Evolutionary conservation across 352 stramenopile genomes (phyloP).

Genomic region (Phytophthora syringae): DNA sequence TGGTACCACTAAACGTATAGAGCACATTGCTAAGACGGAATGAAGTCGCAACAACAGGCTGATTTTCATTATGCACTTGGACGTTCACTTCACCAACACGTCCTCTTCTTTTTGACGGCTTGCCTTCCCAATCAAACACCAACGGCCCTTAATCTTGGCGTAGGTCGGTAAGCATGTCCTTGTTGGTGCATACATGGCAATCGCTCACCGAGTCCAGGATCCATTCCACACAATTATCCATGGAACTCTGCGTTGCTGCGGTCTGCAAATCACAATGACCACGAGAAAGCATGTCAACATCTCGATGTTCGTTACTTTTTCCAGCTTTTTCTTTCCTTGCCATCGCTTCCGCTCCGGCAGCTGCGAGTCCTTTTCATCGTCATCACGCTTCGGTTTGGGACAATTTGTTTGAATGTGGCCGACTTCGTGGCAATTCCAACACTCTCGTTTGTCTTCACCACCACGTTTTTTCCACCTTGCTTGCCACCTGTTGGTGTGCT

Average conservation of each 20-base stretch:
- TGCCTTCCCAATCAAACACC: conserved; percentile 19
- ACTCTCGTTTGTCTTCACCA: conserved; percentile 9
- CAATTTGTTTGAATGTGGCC: conserved; percentile 15
- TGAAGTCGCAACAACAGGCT: not conserved
- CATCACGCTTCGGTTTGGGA: not conserved
- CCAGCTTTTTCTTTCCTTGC: not conserved
- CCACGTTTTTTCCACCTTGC: conserved; percentile 3
- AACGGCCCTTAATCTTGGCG: conserved; percentile 8
- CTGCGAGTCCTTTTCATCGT: conserved; percentile 8
- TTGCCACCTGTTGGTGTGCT: not conserved
- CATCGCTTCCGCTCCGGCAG: conserved; percentile 15
- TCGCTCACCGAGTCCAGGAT: not conserved
- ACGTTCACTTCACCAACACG: not conserved
- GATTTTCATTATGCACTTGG: conserved; percentile 1
- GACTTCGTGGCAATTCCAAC: conserved; percentile 14
- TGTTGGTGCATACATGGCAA: not conserved
- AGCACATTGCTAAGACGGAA: not conserved
- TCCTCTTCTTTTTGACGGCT: not conserved
- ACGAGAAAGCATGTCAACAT: not conserved
- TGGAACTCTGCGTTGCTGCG: not conserved
- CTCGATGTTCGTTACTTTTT: not conserved
- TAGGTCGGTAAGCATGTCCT: not conserved
- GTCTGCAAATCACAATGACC: not conserved
- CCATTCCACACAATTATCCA: not conserved
- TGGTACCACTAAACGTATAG: not conserved